phyloP scores from a whole-genome alignment of 2,329 filamentous ascomycete genomes.

The Nothophaeocryptopus gaeumannii region DNA sequence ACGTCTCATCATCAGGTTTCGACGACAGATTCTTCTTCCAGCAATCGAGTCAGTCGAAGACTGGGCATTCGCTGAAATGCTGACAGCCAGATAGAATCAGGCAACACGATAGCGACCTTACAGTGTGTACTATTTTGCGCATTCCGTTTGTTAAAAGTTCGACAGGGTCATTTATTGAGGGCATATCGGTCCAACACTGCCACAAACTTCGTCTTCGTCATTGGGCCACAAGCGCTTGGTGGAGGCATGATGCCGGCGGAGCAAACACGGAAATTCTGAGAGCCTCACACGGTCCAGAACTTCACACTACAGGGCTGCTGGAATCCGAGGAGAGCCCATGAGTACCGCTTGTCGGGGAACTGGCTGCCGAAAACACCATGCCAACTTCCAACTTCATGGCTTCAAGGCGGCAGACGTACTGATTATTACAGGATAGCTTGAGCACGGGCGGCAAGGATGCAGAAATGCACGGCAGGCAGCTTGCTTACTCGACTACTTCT shows the following conservation, averaged over 20 bases:
- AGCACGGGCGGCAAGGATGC: background rate
- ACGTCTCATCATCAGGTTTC: no score
- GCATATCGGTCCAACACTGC: constrained; percentile 1
- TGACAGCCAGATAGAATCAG: no score
- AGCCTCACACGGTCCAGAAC: constrained; percentile 4
- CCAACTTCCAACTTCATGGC: constrained; percentile 10
- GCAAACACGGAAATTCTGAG: constrained; percentile 1
- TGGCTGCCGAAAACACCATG: constrained; percentile 7
- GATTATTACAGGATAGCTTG: constrained; percentile 1
- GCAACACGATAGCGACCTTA: no score
- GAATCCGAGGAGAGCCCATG: constrained; percentile 4
- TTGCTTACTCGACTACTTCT: no score
- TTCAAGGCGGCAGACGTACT: background rate
- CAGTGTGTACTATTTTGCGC: no score
- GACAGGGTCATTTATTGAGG: background rate
- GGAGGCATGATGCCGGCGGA: constrained; percentile 9
- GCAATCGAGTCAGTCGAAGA: no score
- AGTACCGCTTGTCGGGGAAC: constrained; percentile 8
- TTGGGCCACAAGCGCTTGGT: constrained; percentile 2
- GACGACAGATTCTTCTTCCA: no score
- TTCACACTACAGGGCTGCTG: constrained; percentile 4
- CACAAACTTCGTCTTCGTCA: background rate
- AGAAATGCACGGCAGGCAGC: no score
- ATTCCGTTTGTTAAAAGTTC: no score
- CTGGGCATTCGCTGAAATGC: no score